Evolutionary conservation across 106 monocot species (phyloP).

Genomic region (Acorus gramineus): DNA sequence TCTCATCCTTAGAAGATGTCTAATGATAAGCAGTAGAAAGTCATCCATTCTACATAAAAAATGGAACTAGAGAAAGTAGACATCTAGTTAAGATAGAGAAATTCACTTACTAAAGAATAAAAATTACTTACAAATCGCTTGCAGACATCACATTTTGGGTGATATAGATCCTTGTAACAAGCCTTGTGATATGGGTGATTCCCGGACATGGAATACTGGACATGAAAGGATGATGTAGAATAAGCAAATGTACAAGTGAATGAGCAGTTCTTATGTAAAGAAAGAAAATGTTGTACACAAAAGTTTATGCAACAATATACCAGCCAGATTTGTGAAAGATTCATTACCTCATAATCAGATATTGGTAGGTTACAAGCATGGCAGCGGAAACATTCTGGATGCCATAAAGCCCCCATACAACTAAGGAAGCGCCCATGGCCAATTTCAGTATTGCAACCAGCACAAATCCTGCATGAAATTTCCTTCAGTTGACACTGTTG

Average conservation of each 20-base stretch:
- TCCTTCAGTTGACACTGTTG: too few species aligned
- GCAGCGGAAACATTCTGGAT: neutral
- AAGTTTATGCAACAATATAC: neutral
- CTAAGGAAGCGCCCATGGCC: neutral
- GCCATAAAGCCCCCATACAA: neutral
- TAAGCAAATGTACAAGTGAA: neutral
- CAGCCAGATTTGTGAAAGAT: neutral
- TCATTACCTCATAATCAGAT: neutral
- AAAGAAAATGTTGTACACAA: too few species aligned
- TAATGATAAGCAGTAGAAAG: too few species aligned
- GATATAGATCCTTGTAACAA: neutral
- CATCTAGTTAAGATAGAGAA: neutral
- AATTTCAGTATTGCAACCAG: neutral
- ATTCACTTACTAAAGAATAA: neutral
- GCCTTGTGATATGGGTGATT: neutral
- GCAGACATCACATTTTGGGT: neutral
- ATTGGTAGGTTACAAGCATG: constrained; percentile 1
- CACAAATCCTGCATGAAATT: neutral
- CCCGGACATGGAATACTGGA: neutral
- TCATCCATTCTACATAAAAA: too few species aligned
- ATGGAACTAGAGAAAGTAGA: too few species aligned
- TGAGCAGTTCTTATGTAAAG: too few species aligned
- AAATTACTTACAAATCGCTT: neutral
- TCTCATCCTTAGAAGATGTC: too few species aligned
- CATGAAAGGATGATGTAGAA: neutral